Conservation (phyloP, 352 stramenopile species). For the Globisporangium mamillatum region DNA sequence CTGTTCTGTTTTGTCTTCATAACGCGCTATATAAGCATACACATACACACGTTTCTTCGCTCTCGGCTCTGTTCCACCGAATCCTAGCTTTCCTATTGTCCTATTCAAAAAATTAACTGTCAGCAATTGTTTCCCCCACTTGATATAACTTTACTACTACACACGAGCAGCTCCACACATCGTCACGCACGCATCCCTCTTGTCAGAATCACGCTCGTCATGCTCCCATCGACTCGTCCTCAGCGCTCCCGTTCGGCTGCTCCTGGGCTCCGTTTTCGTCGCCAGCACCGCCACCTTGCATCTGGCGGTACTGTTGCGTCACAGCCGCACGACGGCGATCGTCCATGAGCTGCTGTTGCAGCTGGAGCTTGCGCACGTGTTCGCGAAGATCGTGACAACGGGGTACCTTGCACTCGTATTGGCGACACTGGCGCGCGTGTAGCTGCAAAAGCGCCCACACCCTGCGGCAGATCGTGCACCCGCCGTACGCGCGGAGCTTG, state of each 20-base stretch:
- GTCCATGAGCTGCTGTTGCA: conserved; percentile 98
- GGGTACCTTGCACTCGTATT: conserved; percentile 93
- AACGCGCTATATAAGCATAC: conserved; percentile 14
- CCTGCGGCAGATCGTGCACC: conserved; percentile 95
- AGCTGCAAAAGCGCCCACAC: conserved; percentile 97
- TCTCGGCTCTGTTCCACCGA: neutral
- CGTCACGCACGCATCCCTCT: neutral
- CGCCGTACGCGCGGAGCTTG: conserved; percentile 89
- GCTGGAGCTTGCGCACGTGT: conserved; percentile 93
- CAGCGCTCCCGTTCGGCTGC: conserved; percentile 17
- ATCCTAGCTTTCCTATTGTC: conserved; percentile 3
- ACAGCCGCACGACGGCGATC: conserved; percentile 91
- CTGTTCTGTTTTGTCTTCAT: conserved; percentile 1
- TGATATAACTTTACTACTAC: conserved; percentile 18
- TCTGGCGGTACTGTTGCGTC: conserved; percentile 84
- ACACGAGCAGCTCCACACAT: conserved; percentile 2
- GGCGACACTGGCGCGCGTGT: conserved; percentile 95
- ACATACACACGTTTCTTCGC: conserved; percentile 4
- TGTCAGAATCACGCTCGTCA: conserved; percentile 5
- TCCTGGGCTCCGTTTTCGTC: conserved; percentile 8
- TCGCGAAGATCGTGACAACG: conserved; percentile 96
- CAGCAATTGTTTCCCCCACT: neutral
- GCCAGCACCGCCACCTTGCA: conserved; percentile 39
- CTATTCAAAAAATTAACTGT: conserved; percentile 10
- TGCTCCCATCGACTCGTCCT: conserved; percentile 29